Conservation (phyloP, 257 asterid species). For the Euphrasia confusa region DNA sequence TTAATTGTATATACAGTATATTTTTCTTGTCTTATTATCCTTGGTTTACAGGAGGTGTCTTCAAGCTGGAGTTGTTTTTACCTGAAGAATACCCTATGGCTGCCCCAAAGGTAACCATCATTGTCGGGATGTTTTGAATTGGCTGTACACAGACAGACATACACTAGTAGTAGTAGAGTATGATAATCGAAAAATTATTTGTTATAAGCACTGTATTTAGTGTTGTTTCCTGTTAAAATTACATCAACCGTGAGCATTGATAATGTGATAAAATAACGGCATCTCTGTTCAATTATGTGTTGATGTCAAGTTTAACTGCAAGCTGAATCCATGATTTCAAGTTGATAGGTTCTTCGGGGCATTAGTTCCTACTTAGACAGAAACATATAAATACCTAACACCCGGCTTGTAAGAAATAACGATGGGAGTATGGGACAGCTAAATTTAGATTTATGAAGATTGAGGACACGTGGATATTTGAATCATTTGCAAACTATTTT, state of each 20-base stretch:
- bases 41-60: conserved; percentile 74
- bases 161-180: conserved; percentile 4
- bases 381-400: background rate
- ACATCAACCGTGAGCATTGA: conserved; percentile 2
- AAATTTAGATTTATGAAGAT: background rate
- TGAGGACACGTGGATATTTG: background rate
- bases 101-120: conserved; percentile 74
- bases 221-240: background rate
- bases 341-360: conserved; percentile 13
- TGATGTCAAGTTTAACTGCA: background rate
- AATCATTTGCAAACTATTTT: conserved; percentile 9
- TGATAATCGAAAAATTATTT: background rate
- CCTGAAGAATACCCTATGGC: conserved; percentile 99
- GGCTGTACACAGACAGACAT: background rate
- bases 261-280: background rate
- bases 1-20: conserved; percentile 4
- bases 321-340: conserved; percentile 1
- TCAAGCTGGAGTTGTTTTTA: conserved; percentile 90
- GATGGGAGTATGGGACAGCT: background rate
- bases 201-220: conserved; percentile 8
- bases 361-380: background rate
- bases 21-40: conserved; percentile 16
- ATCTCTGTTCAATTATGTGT: background rate
- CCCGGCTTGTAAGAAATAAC: conserved; percentile 3
- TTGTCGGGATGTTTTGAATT: conserved; percentile 8